Base-by-base conservation (phyloP, 441 rosid species). In the Brassica hybrid region DNA sequence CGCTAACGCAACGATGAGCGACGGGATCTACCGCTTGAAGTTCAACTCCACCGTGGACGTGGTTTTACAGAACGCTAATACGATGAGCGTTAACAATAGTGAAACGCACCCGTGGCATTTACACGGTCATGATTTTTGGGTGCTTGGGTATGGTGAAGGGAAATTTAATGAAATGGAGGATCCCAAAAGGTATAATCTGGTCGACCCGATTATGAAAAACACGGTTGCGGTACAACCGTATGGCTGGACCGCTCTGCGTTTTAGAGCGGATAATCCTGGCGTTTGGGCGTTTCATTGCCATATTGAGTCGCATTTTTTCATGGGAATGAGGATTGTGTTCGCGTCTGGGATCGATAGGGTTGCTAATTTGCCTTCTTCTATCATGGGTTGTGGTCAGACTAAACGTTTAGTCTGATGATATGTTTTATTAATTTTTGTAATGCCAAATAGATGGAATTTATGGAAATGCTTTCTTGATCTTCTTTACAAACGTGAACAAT, bases 61-160 rank as follows among this genome's bases (percentile, higher is more conserved):
- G 9, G 64, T 93, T 45, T 67, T 91, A 25, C 97, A 88, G 57
- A 93, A 93, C 78, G 94, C 94, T 1, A 86, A 86, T 71, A 70
- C 89, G 0, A 72, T 88, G 91, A 60, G 0, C 0, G 0, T 0
- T 0, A 74, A 74, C 4, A 79, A 65, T 18, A 91, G 95, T 19
- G 98, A 93, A 84, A 93, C 95, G 1, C 98, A 93, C 71, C 95
- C 97, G 0, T 90, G 97, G 98, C 98, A 89, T 84, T 82, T 91
- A 1, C 94, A 88, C n/a, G 98, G 98, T 27, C 94, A 90, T 50
- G 96, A 90, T 79, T 93, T 93, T 67, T 93, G 94, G 97, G 94
- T 91, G 7, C 66, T 93, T 0, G 97, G 93, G 0, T 85, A 88
- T 1, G 97, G 95, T 5, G 69, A 70, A 2, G 94, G 93, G 1